A percentile compares a stretch with the other conserved stretches of the same genome.
These are phyloP conservation scores for Penicillium paxilli DNA, from an alignment of 495 filamentous ascomycete species.

Conservation along the genomic window DNA sequence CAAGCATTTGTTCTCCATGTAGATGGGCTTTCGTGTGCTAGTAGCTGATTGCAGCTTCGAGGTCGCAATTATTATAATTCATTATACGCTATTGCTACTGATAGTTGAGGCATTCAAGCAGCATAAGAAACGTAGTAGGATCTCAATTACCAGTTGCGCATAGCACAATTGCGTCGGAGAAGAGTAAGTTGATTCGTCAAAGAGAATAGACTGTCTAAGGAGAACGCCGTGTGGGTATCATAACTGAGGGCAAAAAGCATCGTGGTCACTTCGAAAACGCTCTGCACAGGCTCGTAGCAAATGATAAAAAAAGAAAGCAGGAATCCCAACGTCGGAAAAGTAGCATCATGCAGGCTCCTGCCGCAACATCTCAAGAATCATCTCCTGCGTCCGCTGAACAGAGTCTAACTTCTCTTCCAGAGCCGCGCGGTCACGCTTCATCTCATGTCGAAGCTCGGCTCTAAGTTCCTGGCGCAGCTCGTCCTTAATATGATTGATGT, in stretches of 20 bases:
- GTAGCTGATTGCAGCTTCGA: no score
- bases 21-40: no score
- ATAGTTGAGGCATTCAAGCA: no score
- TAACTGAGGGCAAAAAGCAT: slow-evolving; percentile 5
- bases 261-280: no score
- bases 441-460: slow-evolving; percentile 29
- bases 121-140: no score
- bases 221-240: slow-evolving; percentile 20
- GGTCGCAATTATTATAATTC: no score
- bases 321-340: no score
- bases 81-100: no score
- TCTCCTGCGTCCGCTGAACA: slow-evolving; percentile 44
- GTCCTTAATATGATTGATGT: slow-evolving; percentile 32
- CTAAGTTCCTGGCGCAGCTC: slow-evolving; percentile 38
- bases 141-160: no score
- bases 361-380: slow-evolving; percentile 48
- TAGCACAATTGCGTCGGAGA: no score
- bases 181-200: no score
- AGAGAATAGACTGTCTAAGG: no score
- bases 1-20: not conserved
- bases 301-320: not conserved
- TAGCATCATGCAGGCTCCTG: slow-evolving; percentile 40
- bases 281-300: not conserved
- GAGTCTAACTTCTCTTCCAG: slow-evolving; percentile 41
- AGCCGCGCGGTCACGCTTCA: slow-evolving; percentile 33